Evolutionary conservation across 495 filamentous ascomycete species (phyloP).

Genomic region (Lasiosphaeria miniovina): DNA sequence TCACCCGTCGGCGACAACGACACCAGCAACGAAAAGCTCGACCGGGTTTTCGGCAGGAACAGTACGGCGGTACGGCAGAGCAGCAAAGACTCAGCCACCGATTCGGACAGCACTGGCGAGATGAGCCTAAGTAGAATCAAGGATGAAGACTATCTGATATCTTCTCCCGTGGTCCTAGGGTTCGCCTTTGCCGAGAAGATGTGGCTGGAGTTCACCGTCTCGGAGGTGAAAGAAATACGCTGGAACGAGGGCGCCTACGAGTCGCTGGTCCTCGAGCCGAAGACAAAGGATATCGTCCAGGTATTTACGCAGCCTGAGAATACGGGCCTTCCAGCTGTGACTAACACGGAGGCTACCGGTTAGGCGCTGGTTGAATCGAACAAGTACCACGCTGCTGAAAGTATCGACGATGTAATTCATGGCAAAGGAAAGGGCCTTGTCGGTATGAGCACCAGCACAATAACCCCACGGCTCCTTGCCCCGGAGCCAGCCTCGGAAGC

Average conservation of each 20-base stretch:
- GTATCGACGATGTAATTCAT: constrained; percentile 61
- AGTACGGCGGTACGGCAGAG: constrained; percentile 28
- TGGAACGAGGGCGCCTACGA: constrained; percentile 33
- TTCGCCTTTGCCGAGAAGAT: constrained; percentile 87
- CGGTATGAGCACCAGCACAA: constrained; percentile 53
- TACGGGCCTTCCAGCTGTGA: constrained; percentile 13
- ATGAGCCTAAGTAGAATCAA: constrained; percentile 49
- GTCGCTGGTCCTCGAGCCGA: constrained; percentile 26
- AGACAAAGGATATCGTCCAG: constrained; percentile 39
- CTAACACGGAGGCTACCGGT: not conserved
- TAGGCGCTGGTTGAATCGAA: constrained; percentile 28
- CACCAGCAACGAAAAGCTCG: constrained; percentile 59
- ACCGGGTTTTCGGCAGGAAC: constrained; percentile 55
- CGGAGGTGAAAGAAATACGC: constrained; percentile 57
- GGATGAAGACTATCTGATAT: constrained; percentile 82
- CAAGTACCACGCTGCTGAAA: constrained; percentile 70
- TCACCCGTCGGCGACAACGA: constrained; percentile 51
- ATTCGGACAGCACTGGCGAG: constrained; percentile 29
- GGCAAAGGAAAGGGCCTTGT: constrained; percentile 53
- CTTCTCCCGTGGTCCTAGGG: constrained; percentile 91
- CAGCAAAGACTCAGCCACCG: constrained; percentile 39
- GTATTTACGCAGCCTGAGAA: constrained; percentile 49
- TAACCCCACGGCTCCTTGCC: not conserved
- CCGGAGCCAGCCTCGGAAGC: constrained; percentile 25
- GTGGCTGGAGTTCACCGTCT: constrained; percentile 88